Evolutionary conservation across 139 green algal genomes (phyloP), one percentile per base, ranked within the genome.

Genomic region (Zygnema cylindricum): DNA sequence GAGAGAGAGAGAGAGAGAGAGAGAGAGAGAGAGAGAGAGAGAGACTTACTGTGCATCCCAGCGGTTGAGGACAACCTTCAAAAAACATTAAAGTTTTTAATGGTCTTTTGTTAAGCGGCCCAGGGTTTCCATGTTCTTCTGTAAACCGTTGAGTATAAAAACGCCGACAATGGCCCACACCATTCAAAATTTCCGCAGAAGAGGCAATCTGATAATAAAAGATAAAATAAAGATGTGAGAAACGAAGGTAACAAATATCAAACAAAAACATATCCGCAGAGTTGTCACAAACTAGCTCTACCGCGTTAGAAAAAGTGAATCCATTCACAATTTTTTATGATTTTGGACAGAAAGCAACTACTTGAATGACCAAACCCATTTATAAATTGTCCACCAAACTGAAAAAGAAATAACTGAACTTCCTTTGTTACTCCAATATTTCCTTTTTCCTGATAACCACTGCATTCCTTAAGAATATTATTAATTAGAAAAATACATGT

Each of bases 11-110:
- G 7, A 16, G 36, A 79, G 71, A 11, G 36, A 43, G 35, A 16
- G 35, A 43, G 71, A 79, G 38, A 79, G 38, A 16, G 71, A 41
- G 71, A 54, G 36, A 79, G 55, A 39, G n/a, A 1, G 39, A 85
- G 38, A 41, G 40, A 76, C 69, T 75, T 38, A 98, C 88, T 0
- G 95, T 98, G 89, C 93, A 94, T 30, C 93, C 95, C 35, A 96
- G 91, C 33, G 92, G 92, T 1, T 89, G 84, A 0, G 92, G 88
- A 88, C 93, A 96, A 69, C 93, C 94, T 39, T 95, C 94, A 77
- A 98, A 95, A n/a, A 92, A 89, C 94, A 98, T 96, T 22, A 88
- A 69, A 21, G 83, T 88, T 39, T 77, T 88, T 16, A 32, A 33
- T 16, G 30, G 32, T 16, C 89, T 81, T 30, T 69, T 88, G 33